Conservation (phyloP, 768 basidiomycete species). For the Boletales sp. region DNA sequence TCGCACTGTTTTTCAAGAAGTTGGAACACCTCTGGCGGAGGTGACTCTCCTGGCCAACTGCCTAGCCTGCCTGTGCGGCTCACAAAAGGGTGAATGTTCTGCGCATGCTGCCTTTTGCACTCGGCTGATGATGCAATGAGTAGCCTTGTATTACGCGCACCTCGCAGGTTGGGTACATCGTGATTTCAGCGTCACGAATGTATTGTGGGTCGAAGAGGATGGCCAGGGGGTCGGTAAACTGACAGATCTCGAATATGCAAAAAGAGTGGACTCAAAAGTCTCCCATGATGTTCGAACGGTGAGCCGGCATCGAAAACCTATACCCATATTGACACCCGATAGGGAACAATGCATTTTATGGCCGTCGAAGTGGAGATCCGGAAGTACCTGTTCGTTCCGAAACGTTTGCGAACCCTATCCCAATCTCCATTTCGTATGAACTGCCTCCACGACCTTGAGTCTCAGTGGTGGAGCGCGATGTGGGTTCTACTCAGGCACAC, state of each 20-base stretch:
- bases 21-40: neutral
- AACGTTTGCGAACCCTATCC: no score
- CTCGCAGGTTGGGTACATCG: constrained; percentile 4
- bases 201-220: neutral
- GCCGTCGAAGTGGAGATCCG: constrained; percentile 6
- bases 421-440: constrained; percentile 12
- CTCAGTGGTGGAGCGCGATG: constrained; percentile 14
- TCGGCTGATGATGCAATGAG: neutral
- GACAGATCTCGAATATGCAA: constrained; percentile 11
- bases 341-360: constrained; percentile 14
- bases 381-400: neutral
- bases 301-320: neutral
- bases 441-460: constrained; percentile 13
- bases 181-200: constrained; percentile 6
- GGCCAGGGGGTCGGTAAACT: neutral
- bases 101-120: no score
- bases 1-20: constrained; percentile 1
- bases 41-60: neutral
- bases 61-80: no score
- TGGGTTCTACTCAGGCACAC: no score
- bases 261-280: neutral
- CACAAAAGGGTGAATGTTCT: neutral
- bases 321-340: neutral
- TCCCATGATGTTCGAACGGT: constrained; percentile 7
- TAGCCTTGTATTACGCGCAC: constrained; percentile 3